A percentile compares a stretch with the other conserved stretches of the same genome.
These are phyloP conservation scores for Phytophthora europaea DNA, from an alignment of 352 stramenopile genomes.

Conservation along the genomic window DNA sequence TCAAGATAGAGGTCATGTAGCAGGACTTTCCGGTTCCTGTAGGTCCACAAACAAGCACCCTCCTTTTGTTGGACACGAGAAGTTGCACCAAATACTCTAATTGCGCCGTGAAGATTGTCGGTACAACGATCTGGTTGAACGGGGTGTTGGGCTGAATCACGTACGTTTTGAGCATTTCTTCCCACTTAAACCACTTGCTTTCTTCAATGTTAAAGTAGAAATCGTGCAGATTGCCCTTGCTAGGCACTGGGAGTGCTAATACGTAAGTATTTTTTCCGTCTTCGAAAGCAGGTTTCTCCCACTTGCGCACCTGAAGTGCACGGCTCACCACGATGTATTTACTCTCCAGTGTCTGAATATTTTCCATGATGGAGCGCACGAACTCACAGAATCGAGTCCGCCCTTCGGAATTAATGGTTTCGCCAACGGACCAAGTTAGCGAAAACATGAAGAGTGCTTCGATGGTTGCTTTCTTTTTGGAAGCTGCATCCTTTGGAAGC, in stretches of 20 bases:
- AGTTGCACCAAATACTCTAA: slow-evolving; percentile 90
- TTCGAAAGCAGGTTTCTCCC: slow-evolving; percentile 78
- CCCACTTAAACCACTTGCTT: slow-evolving; percentile 93
- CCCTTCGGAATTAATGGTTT: slow-evolving; percentile 80
- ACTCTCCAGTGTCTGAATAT: slow-evolving; percentile 70
- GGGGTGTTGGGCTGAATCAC: slow-evolving; percentile 87
- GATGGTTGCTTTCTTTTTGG: slow-evolving; percentile 71
- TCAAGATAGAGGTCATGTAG: slow-evolving; percentile 91
- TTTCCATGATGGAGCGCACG: slow-evolving; percentile 79
- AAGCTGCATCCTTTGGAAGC: slow-evolving; percentile 73
- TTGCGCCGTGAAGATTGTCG: slow-evolving; percentile 94
- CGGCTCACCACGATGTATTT: slow-evolving; percentile 84
- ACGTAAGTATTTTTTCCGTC: slow-evolving; percentile 64
- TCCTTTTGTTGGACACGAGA: slow-evolving; percentile 83
- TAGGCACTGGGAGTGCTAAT: slow-evolving; percentile 62
- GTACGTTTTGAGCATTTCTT: slow-evolving; percentile 90
- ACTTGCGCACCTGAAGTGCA: slow-evolving; percentile 86
- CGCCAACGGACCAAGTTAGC: slow-evolving; percentile 93
- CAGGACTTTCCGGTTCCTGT: slow-evolving; percentile 95
- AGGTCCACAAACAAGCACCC: slow-evolving; percentile 92
- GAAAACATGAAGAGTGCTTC: slow-evolving; percentile 93
- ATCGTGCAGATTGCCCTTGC: slow-evolving; percentile 86
- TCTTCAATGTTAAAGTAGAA: slow-evolving; percentile 89
- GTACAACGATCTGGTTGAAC: slow-evolving; percentile 95
- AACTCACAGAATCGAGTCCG: slow-evolving; percentile 86